These are phyloP conservation scores for Ichthyophthirius multifiliis DNA, from an alignment of 169 alveolate genomes.

Conservation along the genomic window DNA sequence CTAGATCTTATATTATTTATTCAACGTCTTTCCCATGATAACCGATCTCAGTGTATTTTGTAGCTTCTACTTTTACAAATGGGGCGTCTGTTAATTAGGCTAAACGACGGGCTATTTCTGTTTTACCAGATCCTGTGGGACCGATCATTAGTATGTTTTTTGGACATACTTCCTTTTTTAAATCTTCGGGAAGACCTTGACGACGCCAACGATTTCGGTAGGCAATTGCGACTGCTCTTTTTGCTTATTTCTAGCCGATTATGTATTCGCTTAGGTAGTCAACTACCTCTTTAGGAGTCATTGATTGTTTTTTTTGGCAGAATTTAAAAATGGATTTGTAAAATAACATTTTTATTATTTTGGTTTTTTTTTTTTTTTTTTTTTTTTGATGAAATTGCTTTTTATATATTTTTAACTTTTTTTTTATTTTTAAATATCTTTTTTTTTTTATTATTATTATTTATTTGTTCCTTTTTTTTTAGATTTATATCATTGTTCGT, in stretches of 20 bases:
- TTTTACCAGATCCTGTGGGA: conserved; percentile 90
- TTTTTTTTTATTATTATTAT: too few species aligned
- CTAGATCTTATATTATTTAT: conserved; percentile 74
- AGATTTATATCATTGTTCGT: too few species aligned
- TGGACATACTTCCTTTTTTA: conserved; percentile 79
- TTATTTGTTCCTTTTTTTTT: too few species aligned
- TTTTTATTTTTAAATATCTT: too few species aligned
- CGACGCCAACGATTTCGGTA: conserved; percentile 71
- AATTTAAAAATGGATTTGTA: too few species aligned
- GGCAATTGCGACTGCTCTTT: conserved; percentile 84
- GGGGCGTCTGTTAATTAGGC: conserved; percentile 87
- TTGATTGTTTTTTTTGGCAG: not conserved
- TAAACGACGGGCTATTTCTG: conserved; percentile 88
- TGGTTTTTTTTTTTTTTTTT: too few species aligned
- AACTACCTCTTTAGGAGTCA: conserved; percentile 52
- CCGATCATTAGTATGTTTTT: conserved; percentile 87
- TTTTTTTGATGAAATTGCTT: too few species aligned
- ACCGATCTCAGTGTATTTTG: conserved; percentile 92
- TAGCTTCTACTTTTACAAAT: conserved; percentile 90
- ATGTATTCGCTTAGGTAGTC: conserved; percentile 59
- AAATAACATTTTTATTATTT: too few species aligned
- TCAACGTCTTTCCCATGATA: conserved; percentile 91
- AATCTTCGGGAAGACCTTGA: conserved; percentile 56
- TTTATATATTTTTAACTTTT: too few species aligned
- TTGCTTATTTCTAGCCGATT: conserved; percentile 83